Percentiles rank a stretch among this genome's conserved stretches.
Conservation (phyloP, 345 rosid species). For the Kernera saxatilis region DNA sequence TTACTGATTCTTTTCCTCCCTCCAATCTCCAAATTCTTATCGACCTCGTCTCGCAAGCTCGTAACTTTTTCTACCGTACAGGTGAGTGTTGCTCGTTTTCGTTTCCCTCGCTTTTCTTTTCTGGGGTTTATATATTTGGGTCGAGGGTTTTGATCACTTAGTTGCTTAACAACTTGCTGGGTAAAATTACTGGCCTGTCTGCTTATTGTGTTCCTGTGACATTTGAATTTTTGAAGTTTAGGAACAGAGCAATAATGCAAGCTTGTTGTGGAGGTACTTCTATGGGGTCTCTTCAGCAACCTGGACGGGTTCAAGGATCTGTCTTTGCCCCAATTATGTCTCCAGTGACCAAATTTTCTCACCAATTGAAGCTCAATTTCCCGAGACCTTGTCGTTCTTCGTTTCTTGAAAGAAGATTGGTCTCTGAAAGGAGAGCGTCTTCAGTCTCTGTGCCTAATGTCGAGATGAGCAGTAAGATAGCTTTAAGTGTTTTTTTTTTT, state of each 20-base stretch:
- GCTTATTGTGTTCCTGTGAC: background rate
- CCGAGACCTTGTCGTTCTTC: constrained; percentile 38
- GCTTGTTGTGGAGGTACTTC: constrained; percentile 49
- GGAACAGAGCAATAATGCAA: constrained; percentile 35
- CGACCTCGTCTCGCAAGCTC: background rate
- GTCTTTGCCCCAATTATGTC: constrained; percentile 30
- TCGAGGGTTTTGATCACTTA: background rate
- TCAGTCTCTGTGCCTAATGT: constrained; percentile 47
- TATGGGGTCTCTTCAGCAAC: constrained; percentile 59
- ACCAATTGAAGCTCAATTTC: constrained; percentile 37
- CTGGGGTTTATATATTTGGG: background rate
- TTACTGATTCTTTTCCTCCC: background rate
- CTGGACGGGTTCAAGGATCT: constrained; percentile 37
- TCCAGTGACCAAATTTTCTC: constrained; percentile 31
- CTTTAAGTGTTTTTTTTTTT: background rate
- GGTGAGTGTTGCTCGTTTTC: background rate
- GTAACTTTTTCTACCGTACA: background rate
- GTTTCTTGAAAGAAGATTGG: constrained; percentile 43
- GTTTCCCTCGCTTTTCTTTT: background rate
- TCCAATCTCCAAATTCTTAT: background rate
- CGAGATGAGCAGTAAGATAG: constrained; percentile 45
- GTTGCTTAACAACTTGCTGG: background rate
- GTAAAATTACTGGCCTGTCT: background rate
- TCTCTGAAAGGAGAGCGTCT: constrained; percentile 46
- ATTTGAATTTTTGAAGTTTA: background rate